Percentiles rank a stretch among this genome's conserved stretches.
Conservation (phyloP, 1,284 basidiomycete species). For the Austroboletus novae-zelandiae region DNA sequence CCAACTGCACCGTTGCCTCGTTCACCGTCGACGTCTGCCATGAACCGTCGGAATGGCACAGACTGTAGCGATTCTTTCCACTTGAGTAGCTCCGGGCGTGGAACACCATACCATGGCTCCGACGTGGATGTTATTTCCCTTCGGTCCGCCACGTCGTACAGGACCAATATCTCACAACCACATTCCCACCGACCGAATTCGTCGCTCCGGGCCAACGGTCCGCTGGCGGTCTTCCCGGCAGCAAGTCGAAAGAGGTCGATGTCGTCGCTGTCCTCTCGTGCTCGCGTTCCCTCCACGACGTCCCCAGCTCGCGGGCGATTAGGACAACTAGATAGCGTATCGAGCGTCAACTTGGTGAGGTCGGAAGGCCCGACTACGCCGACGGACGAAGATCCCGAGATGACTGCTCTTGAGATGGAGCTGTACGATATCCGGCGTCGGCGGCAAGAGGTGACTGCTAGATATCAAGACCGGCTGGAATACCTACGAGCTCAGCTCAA, state of each 20-base stretch:
- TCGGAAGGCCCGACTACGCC: conserved; percentile 50
- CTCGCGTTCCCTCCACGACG: conserved; percentile 21
- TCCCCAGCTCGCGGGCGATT: conserved; percentile 21
- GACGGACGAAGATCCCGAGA: conserved; percentile 36
- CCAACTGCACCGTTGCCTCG: conserved; percentile 28
- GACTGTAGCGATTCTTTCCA: conserved; percentile 29
- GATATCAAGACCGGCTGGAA: conserved; percentile 66
- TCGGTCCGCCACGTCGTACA: conserved; percentile 31
- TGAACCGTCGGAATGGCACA: conserved; percentile 25
- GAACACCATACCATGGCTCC: conserved; percentile 31
- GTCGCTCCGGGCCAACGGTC: conserved; percentile 19
- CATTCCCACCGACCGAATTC: conserved; percentile 31
- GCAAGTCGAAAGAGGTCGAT: conserved; percentile 47
- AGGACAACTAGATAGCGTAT: conserved; percentile 39
- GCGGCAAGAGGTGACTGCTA: conserved; percentile 57
- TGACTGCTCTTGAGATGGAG: conserved; percentile 37
- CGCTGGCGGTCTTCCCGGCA: conserved; percentile 14
- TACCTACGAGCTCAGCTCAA: conserved; percentile 70
- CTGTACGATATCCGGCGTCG: conserved; percentile 62
- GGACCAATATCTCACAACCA: conserved; percentile 34
- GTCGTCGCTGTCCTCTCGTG: conserved; percentile 47
- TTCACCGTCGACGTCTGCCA: conserved; percentile 31
- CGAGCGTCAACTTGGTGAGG: conserved; percentile 45
- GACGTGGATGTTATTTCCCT: conserved; percentile 30
- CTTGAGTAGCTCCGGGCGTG: conserved; percentile 25